A percentile compares a stretch with the other conserved stretches of the same genome.
phyloP scores from a whole-genome alignment of 2,329 filamentous ascomycete species.

The Albophoma yamanashiensis region DNA sequence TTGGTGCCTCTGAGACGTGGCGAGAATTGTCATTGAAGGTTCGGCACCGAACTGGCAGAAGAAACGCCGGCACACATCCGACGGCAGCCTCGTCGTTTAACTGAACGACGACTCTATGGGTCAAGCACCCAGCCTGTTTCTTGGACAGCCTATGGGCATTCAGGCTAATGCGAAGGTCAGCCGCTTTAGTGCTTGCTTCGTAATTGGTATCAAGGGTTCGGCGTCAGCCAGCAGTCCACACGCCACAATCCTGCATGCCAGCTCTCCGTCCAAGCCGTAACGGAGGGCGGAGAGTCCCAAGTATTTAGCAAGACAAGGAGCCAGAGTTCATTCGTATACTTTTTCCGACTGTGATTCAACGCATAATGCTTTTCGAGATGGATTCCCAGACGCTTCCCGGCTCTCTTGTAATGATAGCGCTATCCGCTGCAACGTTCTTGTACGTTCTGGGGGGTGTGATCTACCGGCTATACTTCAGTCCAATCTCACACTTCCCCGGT shows the following conservation, averaged over 20 bases:
- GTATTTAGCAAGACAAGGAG: not conserved
- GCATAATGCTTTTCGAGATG: not conserved
- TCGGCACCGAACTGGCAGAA: not conserved
- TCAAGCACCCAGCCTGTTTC: not conserved
- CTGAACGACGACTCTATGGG: not conserved
- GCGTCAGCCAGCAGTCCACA: not conserved
- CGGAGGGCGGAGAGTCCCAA: not conserved
- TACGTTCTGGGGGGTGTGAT: not conserved
- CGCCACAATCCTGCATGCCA: not conserved
- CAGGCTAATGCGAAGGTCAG: not conserved
- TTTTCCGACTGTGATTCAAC: too few species aligned
- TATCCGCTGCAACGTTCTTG: not conserved
- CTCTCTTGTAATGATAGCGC: not conserved
- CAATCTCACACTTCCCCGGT: not conserved
- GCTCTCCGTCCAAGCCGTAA: not conserved
- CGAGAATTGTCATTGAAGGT: not conserved
- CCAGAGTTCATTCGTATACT: not conserved
- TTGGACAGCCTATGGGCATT: not conserved
- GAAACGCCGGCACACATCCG: not conserved
- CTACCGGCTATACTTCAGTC: not conserved
- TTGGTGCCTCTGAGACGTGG: not conserved
- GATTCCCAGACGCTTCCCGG: not conserved
- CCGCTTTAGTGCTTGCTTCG: not conserved
- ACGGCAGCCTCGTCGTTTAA: not conserved
- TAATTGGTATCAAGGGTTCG: not conserved